A percentile compares a stretch with the other conserved stretches of the same genome.
These are phyloP conservation scores for Bipolaris cookei DNA, from an alignment of 2,329 filamentous ascomycete genomes.

Conservation along the genomic window DNA sequence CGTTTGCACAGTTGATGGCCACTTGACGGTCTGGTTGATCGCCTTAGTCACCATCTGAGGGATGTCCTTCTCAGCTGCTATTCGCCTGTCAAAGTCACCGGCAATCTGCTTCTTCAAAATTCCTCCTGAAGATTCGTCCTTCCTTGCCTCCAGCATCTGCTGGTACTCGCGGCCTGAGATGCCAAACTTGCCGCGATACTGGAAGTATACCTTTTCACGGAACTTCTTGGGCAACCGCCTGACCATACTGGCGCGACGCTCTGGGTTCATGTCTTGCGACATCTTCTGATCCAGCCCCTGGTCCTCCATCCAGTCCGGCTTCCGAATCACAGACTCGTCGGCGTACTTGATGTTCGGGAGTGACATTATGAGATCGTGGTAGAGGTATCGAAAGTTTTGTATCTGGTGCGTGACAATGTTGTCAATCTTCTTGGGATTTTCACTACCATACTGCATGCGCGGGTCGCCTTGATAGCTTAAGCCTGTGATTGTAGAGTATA, in stretches of 20 bases:
- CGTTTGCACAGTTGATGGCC: slow-evolving; percentile 89
- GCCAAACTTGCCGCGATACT: slow-evolving; percentile 88
- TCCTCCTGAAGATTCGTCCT: slow-evolving; percentile 68
- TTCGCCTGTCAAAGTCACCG: slow-evolving; percentile 83
- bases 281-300: slow-evolving; percentile 66
- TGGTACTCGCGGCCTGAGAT: slow-evolving; percentile 86
- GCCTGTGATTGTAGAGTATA: slow-evolving; percentile 90
- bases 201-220: slow-evolving; percentile 88
- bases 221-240: slow-evolving; percentile 86
- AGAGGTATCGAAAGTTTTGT: slow-evolving; percentile 87
- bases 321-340: slow-evolving; percentile 63
- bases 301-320: slow-evolving; percentile 68
- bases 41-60: slow-evolving; percentile 72
- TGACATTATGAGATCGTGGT: slow-evolving; percentile 85
- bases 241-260: slow-evolving; percentile 94
- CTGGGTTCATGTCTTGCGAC: slow-evolving; percentile 88
- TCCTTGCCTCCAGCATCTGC: slow-evolving; percentile 78
- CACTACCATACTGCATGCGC: slow-evolving; percentile 89
- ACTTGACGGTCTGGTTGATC: slow-evolving; percentile 86
- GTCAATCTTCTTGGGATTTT: slow-evolving; percentile 88
- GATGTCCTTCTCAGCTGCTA: slow-evolving; percentile 77
- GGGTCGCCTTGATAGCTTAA: slow-evolving; percentile 95
- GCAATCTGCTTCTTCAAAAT: slow-evolving; percentile 76
- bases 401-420: slow-evolving; percentile 96
- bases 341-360: slow-evolving; percentile 86